Conservation (phyloP, 208 protist species). For the Leishmania turanica region DNA sequence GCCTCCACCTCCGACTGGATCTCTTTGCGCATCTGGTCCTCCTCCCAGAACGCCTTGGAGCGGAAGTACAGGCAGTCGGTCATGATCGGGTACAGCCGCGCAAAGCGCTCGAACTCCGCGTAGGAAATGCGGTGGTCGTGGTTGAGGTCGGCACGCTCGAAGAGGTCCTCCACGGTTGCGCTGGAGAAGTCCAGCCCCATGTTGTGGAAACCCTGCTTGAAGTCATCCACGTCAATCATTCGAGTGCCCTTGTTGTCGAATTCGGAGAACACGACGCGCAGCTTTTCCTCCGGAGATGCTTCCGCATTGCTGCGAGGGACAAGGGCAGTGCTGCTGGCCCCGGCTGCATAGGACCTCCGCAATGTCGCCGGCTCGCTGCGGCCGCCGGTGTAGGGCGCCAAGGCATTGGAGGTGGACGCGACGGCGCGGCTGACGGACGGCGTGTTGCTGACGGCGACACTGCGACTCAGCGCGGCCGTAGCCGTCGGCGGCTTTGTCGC, state of each 20-base stretch:
- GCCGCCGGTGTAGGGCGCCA: constrained; percentile 69
- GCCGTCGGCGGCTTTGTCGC: constrained; percentile 70
- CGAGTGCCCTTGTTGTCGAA: constrained; percentile 84
- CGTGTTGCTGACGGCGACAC: constrained; percentile 14
- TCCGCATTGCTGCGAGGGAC: constrained; percentile 56
- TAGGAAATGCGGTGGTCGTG: constrained; percentile 83
- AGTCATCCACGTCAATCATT: constrained; percentile 80
- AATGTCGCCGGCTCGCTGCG: constrained; percentile 47
- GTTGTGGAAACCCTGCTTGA: constrained; percentile 80
- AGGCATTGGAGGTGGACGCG: constrained; percentile 36
- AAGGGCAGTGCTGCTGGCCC: constrained; percentile 48
- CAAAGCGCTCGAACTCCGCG: constrained; percentile 92
- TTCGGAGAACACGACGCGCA: constrained; percentile 88
- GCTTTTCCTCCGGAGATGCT: constrained; percentile 84
- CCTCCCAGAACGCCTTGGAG: constrained; percentile 92
- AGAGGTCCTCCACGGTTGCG: constrained; percentile 90
- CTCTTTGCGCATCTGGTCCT: constrained; percentile 85
- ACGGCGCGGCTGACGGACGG: constrained; percentile 19
- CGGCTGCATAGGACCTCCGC: constrained; percentile 36
- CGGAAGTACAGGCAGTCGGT: constrained; percentile 91
- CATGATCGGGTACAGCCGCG: constrained; percentile 90
- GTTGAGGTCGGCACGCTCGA: constrained; percentile 87
- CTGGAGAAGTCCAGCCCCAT: constrained; percentile 87
- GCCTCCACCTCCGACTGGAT: constrained; percentile 82
- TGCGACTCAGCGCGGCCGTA: constrained; percentile 23